A percentile compares a stretch with the other conserved stretches of the same genome.
Evolutionary conservation across 78 protist genomes (phyloP).

Genomic region (Polysphondylium violaceum): DNA sequence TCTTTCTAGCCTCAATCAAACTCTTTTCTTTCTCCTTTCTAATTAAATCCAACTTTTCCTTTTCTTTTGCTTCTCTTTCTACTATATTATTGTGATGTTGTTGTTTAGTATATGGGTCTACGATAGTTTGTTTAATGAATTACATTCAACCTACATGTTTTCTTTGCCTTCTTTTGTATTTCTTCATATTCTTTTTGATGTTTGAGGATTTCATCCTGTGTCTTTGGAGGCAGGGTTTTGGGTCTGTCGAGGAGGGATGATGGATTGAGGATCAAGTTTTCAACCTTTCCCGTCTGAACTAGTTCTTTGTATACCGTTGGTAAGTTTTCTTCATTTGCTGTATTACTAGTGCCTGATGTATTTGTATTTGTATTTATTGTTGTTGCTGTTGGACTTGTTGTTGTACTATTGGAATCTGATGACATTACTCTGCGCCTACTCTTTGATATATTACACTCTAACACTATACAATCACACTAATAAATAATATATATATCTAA

Average conservation of each 20-base stretch:
- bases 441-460: too few relatives aligned
- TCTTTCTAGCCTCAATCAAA: slow-evolving; percentile 70
- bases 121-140: background rate
- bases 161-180: slow-evolving; percentile 71
- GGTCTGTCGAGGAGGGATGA: slow-evolving; percentile 56
- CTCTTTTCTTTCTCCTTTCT: slow-evolving; percentile 66
- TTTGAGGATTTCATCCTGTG: slow-evolving; percentile 73
- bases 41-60: slow-evolving; percentile 33
- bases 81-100: background rate
- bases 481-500: too few relatives aligned
- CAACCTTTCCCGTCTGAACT: slow-evolving; percentile 41
- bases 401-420: too few relatives aligned
- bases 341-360: background rate
- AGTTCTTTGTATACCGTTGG: slow-evolving; percentile 25
- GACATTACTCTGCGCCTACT: too few relatives aligned
- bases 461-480: too few relatives aligned
- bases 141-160: slow-evolving; percentile 25
- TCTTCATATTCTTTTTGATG: slow-evolving; percentile 81
- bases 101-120: background rate
- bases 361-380: background rate
- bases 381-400: background rate
- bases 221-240: slow-evolving; percentile 75
- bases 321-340: background rate
- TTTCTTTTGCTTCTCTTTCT: slow-evolving; percentile 79
- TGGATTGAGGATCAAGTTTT: slow-evolving; percentile 37